phyloP scores from a whole-genome alignment of 495 filamentous ascomycete genomes.

The Penicillium manginii region DNA sequence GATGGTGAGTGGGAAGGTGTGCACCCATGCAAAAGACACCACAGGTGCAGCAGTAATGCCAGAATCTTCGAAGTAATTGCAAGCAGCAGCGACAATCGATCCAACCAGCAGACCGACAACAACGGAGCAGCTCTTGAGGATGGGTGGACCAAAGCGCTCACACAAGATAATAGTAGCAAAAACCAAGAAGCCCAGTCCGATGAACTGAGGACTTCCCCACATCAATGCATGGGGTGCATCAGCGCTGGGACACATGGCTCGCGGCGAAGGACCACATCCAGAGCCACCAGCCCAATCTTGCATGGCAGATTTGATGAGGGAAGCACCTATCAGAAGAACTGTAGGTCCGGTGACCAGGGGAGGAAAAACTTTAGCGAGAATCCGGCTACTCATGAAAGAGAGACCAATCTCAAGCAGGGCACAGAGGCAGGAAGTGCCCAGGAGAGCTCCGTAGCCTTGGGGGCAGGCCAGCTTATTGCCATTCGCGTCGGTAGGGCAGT shows the following conservation, averaged over 20 bases:
- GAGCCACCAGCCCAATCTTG: constrained; percentile 83
- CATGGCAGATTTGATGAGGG: constrained; percentile 76
- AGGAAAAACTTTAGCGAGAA: constrained; percentile 80
- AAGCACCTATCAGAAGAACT: constrained; percentile 76
- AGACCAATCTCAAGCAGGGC: constrained; percentile 47
- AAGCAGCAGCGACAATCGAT: constrained; percentile 84
- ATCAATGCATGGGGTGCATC: constrained; percentile 77
- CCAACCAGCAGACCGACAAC: constrained; percentile 81
- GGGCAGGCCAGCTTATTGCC: constrained; percentile 78
- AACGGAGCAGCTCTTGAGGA: constrained; percentile 76
- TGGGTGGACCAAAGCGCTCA: constrained; percentile 81
- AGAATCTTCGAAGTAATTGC: constrained; percentile 76
- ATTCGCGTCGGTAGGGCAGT: constrained; percentile 65
- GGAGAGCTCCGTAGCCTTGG: constrained; percentile 79
- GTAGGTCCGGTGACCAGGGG: constrained; percentile 88
- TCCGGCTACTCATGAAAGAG: constrained; percentile 60
- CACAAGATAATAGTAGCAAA: constrained; percentile 88
- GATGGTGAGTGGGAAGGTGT: constrained; percentile 78
- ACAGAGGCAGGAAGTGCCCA: constrained; percentile 71
- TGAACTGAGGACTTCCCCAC: constrained; percentile 86
- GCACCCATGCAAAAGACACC: constrained; percentile 86
- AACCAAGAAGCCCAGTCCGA: constrained; percentile 88
- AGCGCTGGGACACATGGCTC: constrained; percentile 70
- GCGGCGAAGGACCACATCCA: constrained; percentile 58
- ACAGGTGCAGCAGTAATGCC: constrained; percentile 73